Conservation (phyloP, 2,329 filamentous ascomycete species). For the Catunica adiposa region DNA sequence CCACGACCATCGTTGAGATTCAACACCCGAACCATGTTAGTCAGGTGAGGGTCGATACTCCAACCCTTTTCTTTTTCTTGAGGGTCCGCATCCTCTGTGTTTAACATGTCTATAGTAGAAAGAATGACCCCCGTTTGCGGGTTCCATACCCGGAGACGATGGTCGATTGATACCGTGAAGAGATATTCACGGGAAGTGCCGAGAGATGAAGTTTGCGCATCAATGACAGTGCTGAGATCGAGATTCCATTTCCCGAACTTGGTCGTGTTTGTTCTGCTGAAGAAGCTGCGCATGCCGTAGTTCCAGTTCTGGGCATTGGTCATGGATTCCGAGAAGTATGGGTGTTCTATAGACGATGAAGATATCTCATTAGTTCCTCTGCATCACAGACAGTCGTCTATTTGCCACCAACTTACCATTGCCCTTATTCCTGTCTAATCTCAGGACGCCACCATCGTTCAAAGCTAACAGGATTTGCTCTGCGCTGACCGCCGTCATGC, state of each 20-base stretch:
- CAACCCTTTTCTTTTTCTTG: constrained; percentile 42
- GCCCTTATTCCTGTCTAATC: constrained; percentile 43
- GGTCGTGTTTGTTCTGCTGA: constrained; percentile 48
- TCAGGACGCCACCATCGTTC: constrained; percentile 60
- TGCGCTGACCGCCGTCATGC: constrained; percentile 57
- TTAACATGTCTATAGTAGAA: constrained; percentile 61
- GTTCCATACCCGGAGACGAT: constrained; percentile 82
- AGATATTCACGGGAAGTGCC: constrained; percentile 35
- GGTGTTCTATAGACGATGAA: constrained; percentile 17
- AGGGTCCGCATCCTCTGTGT: constrained; percentile 40
- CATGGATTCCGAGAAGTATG: constrained; percentile 51
- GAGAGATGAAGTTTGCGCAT: constrained; percentile 37
- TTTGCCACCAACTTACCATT: constrained; percentile 26
- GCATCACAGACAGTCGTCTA: not conserved
- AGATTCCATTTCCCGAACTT: constrained; percentile 47
- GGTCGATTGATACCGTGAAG: constrained; percentile 69
- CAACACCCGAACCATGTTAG: constrained; percentile 59
- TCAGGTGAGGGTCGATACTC: constrained; percentile 62
- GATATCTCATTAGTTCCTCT: not conserved
- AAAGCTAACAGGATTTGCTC: constrained; percentile 66
- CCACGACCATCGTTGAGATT: constrained; percentile 36
- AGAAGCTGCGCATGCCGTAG: constrained; percentile 46
- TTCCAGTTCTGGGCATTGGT: constrained; percentile 61
- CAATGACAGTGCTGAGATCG: constrained; percentile 51
- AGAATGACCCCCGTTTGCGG: constrained; percentile 63